Evolutionary conservation across 805 yeast genomes (phyloP), one percentile per base, ranked within the genome.

Genomic region (Candida mattraensis): DNA sequence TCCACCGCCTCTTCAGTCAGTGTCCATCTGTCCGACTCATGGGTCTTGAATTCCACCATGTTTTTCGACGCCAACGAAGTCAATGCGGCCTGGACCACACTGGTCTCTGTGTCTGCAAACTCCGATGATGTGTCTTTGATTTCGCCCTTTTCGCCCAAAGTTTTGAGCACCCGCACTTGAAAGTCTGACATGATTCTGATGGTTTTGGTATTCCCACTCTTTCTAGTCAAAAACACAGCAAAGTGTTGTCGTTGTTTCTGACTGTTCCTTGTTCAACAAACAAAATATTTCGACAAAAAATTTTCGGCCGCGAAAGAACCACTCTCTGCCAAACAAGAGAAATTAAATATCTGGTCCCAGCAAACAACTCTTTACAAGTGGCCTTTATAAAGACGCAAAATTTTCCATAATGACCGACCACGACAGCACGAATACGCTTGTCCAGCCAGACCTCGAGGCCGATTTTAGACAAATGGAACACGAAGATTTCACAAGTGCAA

Each of bases 1-100:
- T 85, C 89, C 49, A 76, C 64, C 31, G 95, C 98, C 68, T 93
- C 99, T 8, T 63, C 65, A 9, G 94, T 83, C 45, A 88, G 74
- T 18, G 70, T 64, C 82, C 89, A 91, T 46, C 69, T 61, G 48
- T 89, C 94, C 35, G 71, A 68, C 60, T 91, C 98, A 36, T 78
- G 70, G 42, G 85, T 76, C 50, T 75, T 70, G 68, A 78, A 89
- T 28, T 65, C 64, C 51, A 93, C 74, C 86, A 91, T 89, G 38
- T 76, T 72, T 61, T 84, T 83, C 42, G 96, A 89, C 58, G 81
- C 75, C 39, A 93, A 72, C 15, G 97, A 89, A 56, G 82, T 83
- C 54, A 93, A 76, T 18, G 91, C 91, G n/a, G 95, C 74, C 50
- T 83, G 84, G 35, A 87, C 69, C 11, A 75, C 69, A 59, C 76